These are phyloP conservation scores for Carex myosuroides DNA, from an alignment of 176 grass and related monocot species.

Conservation along the genomic window DNA sequence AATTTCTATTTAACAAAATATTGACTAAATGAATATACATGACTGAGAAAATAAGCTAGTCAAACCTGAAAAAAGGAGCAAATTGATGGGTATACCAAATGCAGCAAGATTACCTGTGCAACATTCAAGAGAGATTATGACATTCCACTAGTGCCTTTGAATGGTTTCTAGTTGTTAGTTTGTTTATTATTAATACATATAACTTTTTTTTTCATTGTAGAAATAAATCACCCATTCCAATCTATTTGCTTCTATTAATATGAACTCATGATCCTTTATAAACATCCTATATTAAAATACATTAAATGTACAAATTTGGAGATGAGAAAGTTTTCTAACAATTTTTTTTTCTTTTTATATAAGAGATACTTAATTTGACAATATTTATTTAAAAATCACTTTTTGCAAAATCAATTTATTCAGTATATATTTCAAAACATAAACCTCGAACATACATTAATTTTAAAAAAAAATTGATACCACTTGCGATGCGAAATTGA, in stretches of 20 bases:
- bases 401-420: no score
- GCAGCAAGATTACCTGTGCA: neutral
- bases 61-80: neutral
- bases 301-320: no score
- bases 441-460: no score
- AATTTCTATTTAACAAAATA: neutral
- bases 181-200: neutral
- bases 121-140: neutral
- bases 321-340: no score
- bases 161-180: neutral
- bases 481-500: no score
- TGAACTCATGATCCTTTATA: no score
- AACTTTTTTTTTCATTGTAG: neutral
- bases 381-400: no score
- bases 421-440: no score
- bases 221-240: neutral
- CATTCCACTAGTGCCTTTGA: neutral
- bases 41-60: neutral
- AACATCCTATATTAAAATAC: no score
- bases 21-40: neutral
- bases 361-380: no score
- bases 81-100: neutral
- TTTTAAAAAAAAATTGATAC: no score
- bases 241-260: neutral
- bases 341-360: no score